Evolutionary conservation across 2,329 filamentous ascomycete genomes (phyloP), one percentile per base, ranked within the genome.

Genomic region (Beauveria varroae): DNA sequence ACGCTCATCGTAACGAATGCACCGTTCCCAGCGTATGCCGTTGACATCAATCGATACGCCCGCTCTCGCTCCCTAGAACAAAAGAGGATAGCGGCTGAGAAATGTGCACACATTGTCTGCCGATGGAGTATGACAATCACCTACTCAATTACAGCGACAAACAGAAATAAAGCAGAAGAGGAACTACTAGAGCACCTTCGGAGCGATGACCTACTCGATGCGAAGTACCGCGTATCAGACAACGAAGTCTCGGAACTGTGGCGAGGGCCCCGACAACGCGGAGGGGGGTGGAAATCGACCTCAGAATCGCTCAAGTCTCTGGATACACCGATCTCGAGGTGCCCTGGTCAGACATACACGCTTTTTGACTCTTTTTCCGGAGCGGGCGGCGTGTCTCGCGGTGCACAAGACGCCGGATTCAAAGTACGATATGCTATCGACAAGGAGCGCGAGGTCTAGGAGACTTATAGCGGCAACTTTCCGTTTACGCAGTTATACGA

Each of bases 351-450:
- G 51, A 77, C 75, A 44, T 90, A 90, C 63, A 89, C 85, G 0
- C 83, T 87, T 26, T 88, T 84, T 1, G 91, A 95, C 68, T 79
- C 82, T 0, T 95, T 90, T 64, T 88, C 84, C 40, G 89, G 90
- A 1, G 88, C 83, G 1, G 90, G 91, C 0, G 90, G 90, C 5
- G 83, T 84, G 1, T 89, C 88, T 0, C 75, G 81, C 2, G 90
- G 88, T 0, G 88, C 88, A 0, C 69, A 75, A 22, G 70, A 71
- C 16, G 79, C 79, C 0, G 88, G 89, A 0, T 74, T 92, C 16
- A 72, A 77, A 3, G 68, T 90, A 0, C 73, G 75, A 26, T 86
- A 84, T 70, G 86, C 82, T 0, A 81, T 93, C 12, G 91, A 96
- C 66, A 78, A 83, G 20, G 81, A 83, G 60, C 22, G 66, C 0